A percentile compares a stretch with the other conserved stretches of the same genome.
phyloP scores from a whole-genome alignment of 2,329 filamentous ascomycete species.

The Claviceps maximensis region DNA sequence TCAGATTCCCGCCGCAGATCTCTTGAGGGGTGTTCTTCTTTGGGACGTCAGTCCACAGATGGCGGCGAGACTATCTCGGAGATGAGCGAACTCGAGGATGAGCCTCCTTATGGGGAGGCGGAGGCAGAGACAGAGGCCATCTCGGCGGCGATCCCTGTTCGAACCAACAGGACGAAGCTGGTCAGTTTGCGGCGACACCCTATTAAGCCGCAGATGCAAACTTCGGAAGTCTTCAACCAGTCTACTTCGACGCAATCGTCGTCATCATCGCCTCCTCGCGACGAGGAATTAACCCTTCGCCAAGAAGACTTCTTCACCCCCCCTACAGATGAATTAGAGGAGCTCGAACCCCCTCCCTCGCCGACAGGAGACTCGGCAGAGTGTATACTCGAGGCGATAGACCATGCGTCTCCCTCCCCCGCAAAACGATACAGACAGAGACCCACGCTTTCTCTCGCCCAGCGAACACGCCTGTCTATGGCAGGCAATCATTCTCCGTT shows the following conservation, averaged over 20 bases:
- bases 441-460: constrained; percentile 52
- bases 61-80: constrained; percentile 26
- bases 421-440: constrained; percentile 34
- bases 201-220: constrained; percentile 16
- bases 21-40: not conserved
- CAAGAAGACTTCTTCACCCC: not conserved
- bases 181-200: constrained; percentile 11
- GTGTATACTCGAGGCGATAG: constrained; percentile 41
- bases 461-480: constrained; percentile 75
- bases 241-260: not conserved
- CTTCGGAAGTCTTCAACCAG: constrained; percentile 10
- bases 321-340: not conserved
- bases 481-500: constrained; percentile 37
- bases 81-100: constrained; percentile 40
- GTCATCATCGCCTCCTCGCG: not conserved
- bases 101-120: constrained; percentile 11
- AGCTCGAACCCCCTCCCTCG: constrained; percentile 13
- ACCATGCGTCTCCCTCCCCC: constrained; percentile 43
- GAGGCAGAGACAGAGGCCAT: constrained; percentile 3
- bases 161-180: constrained; percentile 13
- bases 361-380: constrained; percentile 41
- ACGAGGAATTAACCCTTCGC: not conserved
- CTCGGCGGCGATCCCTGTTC: constrained; percentile 10
- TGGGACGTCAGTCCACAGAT: constrained; percentile 7
- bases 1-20: not conserved